Percentiles rank a stretch among this genome's conserved stretches.
Conservation (phyloP, 352 stramenopile genomes). For the Chrysophaeum taylorii region DNA sequence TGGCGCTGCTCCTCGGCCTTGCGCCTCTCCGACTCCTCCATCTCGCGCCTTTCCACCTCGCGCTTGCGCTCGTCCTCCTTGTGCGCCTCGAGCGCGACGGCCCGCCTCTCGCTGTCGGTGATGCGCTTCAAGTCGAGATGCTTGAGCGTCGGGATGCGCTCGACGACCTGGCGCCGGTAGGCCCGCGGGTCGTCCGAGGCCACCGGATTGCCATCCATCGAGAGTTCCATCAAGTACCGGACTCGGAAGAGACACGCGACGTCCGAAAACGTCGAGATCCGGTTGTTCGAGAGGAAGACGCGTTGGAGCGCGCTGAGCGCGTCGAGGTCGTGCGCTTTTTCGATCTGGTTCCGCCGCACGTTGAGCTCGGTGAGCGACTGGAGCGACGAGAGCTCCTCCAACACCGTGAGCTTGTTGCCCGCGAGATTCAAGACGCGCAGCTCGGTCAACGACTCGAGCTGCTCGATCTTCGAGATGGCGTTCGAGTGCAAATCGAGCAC, state of each 20-base stretch:
- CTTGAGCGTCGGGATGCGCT: slow-evolving; percentile 55
- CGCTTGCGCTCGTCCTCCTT: background rate
- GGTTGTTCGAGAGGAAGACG: slow-evolving; percentile 78
- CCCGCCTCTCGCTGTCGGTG: slow-evolving; percentile 56
- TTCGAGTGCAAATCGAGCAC: slow-evolving; percentile 81
- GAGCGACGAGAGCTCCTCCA: slow-evolving; percentile 65
- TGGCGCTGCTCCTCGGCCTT: background rate
- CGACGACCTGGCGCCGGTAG: slow-evolving; percentile 59
- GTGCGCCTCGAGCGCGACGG: background rate
- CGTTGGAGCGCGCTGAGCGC: slow-evolving; percentile 61
- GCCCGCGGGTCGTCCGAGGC: slow-evolving; percentile 36
- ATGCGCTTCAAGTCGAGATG: slow-evolving; percentile 67
- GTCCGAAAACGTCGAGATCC: slow-evolving; percentile 54
- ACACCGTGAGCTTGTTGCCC: slow-evolving; percentile 58
- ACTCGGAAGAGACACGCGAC: slow-evolving; percentile 56
- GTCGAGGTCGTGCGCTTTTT: slow-evolving; percentile 45
- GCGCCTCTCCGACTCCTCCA: background rate
- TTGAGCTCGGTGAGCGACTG: slow-evolving; percentile 74
- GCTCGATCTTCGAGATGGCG: slow-evolving; percentile 68
- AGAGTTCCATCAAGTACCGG: slow-evolving; percentile 57
- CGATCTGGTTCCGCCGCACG: slow-evolving; percentile 64
- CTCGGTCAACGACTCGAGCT: slow-evolving; percentile 63
- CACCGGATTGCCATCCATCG: slow-evolving; percentile 67
- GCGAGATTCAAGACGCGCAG: slow-evolving; percentile 77
- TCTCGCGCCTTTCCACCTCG: background rate